Percentiles rank a stretch among this genome's conserved stretches.
Conservation (phyloP, 176 grass and related monocot species). For the Aegilops tauschii region DNA sequence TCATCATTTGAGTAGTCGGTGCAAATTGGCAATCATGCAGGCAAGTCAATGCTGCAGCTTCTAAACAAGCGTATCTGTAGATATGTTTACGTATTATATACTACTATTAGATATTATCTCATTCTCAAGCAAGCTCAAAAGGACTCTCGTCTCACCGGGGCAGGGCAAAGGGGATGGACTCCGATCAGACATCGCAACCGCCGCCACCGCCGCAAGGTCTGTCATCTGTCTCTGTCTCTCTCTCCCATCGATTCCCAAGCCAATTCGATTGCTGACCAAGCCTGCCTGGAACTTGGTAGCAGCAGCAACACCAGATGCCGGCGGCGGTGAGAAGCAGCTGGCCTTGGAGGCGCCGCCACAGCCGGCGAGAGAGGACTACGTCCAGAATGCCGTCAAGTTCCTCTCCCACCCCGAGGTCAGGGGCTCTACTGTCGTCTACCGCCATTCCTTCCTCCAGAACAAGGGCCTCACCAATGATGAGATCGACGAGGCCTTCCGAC, state of each 20-base stretch:
- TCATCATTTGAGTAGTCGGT: too few species aligned
- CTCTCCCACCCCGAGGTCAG: slow-evolving; percentile 84
- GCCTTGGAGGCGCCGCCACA: slow-evolving; percentile 35
- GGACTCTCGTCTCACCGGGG: too few species aligned
- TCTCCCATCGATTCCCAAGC: neutral
- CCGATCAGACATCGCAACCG: neutral
- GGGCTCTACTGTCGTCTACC: slow-evolving; percentile 65
- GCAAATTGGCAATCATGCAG: too few species aligned
- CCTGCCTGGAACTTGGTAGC: too few species aligned
- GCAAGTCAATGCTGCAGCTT: too few species aligned
- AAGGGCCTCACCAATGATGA: slow-evolving; percentile 87
- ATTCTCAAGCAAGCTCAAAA: too few species aligned
- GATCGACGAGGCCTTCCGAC: slow-evolving; percentile 89
- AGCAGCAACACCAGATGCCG: neutral
- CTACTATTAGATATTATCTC: too few species aligned
- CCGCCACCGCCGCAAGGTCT: neutral
- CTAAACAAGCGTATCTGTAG: too few species aligned
- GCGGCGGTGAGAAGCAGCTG: slow-evolving; percentile 14
- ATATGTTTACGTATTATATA: too few species aligned
- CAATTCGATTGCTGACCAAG: neutral
- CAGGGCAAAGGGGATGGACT: neutral
- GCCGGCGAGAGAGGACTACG: slow-evolving; percentile 78
- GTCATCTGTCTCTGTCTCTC: neutral
- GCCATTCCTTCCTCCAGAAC: slow-evolving; percentile 81
- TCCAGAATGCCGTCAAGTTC: slow-evolving; percentile 92